These are phyloP conservation scores for Pseudopithomyces maydicus DNA, from an alignment of 2,329 filamentous ascomycete genomes.

Conservation along the genomic window DNA sequence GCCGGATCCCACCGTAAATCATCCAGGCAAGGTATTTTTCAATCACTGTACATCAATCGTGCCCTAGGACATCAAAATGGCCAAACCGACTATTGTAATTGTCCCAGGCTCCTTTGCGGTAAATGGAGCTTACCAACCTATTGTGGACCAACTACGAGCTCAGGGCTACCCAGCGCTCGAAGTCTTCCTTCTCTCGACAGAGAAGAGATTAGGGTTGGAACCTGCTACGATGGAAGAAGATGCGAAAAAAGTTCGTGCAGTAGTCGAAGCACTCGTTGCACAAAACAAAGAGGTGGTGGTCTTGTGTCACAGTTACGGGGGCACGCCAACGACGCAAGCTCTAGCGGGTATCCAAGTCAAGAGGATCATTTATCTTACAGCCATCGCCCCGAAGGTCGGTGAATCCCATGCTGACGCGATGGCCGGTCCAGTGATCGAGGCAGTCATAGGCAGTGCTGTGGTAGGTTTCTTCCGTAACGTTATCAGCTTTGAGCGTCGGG, in stretches of 20 bases:
- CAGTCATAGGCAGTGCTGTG: background rate
- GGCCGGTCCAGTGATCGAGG: background rate
- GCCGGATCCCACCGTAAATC: background rate
- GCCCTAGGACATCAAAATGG: background rate
- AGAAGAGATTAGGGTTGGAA: conserved; percentile 14
- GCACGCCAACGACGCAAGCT: conserved; percentile 15
- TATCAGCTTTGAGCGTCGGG: background rate
- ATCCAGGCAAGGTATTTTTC: background rate
- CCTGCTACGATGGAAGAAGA: conserved; percentile 32
- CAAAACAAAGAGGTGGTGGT: conserved; percentile 39
- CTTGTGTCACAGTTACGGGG: conserved; percentile 21
- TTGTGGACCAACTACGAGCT: conserved; percentile 12
- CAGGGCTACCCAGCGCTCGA: conserved; percentile 18
- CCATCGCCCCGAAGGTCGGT: conserved; percentile 17
- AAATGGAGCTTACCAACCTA: conserved; percentile 11
- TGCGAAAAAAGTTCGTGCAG: conserved; percentile 29
- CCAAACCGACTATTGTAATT: conserved; percentile 24
- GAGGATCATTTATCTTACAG: conserved; percentile 20
- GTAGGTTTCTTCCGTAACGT: conserved; percentile 6
- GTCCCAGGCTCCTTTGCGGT: conserved; percentile 28
- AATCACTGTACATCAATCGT: background rate
- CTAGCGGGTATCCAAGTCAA: conserved; percentile 16
- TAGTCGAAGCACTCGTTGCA: conserved; percentile 21
- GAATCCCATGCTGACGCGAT: conserved; percentile 14
- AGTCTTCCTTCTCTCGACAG: conserved; percentile 18